Evolutionary conservation across 805 yeast species (phyloP), one percentile per base, ranked within the genome.

Genomic region (Pichia thaimueangensis): DNA sequence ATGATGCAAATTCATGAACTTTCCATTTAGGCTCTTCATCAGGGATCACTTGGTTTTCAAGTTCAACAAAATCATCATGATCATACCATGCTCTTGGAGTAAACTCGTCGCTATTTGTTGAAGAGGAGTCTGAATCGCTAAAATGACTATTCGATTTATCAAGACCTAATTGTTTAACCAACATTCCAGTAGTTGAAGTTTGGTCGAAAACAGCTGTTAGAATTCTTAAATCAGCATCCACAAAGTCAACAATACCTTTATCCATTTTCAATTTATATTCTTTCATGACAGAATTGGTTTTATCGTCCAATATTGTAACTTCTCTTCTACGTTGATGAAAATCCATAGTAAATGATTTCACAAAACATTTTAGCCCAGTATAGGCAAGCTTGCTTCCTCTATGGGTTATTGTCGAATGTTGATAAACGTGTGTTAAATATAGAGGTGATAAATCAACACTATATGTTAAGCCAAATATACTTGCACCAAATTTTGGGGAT

Each of bases 381-480:
- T 73, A 74, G 20, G 77, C 75, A 15, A 70, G 57, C 25, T 64
- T 67, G 38, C 63, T 63, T 37, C 73, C 71, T 17, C 72, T 70
- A 4, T 67, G 58, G 19, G 56, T 54, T 10, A 44, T 43, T 6
- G 59, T 48, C 22, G 71, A 67, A 45, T 75, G 79, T 24, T 80
- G 69, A 54, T 83, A 82, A 19, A 80, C 69, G 59, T 89, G 95
- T 0, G 91, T 70, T 11, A 91, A 64, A 50, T 77, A 86, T 15
- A 93, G 64, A 1, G 95, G 89, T 22, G 77, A 70, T 36, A 91
- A 64, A 42, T 74, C 73, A 31, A 95, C 80, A 48, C 76, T 80
- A 57, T 86, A 91, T 55, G 89, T 86, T 47, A 87, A 82, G 2
- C 96, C 81, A 50, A 69, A 76, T 31, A 89, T 65, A 42, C 51